These are phyloP conservation scores for Sporobolomyces phaffii DNA, from an alignment of 768 basidiomycete genomes.

Conservation along the genomic window DNA sequence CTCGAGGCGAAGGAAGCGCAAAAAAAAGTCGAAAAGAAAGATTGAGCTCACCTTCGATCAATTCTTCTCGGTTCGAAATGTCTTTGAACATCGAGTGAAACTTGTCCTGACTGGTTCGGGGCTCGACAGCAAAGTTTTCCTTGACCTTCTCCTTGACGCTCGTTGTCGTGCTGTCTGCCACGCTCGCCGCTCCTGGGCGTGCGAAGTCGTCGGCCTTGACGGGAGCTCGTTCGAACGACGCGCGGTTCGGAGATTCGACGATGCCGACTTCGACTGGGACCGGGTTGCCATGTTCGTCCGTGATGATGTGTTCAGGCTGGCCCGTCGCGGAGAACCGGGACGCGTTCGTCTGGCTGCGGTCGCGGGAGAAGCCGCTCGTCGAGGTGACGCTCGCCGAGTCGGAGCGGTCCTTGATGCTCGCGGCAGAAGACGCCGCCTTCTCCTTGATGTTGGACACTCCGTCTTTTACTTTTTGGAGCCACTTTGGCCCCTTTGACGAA, in stretches of 20 bases:
- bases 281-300: slow-evolving; percentile 17
- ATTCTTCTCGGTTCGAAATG: slow-evolving; percentile 88
- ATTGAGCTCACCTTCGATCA: slow-evolving; percentile 90
- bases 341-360: background rate
- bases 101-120: slow-evolving; percentile 64
- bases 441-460: slow-evolving; percentile 23
- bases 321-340: background rate
- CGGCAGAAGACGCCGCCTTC: slow-evolving; percentile 8
- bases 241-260: background rate
- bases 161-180: slow-evolving; percentile 15
- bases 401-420: background rate
- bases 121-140: slow-evolving; percentile 24
- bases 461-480: slow-evolving; percentile 26
- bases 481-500: slow-evolving; percentile 12
- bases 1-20: no score
- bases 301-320: slow-evolving; percentile 4
- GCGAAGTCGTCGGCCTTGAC: slow-evolving; percentile 13
- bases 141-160: slow-evolving; percentile 29
- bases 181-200: background rate
- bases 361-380: background rate
- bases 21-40: no score
- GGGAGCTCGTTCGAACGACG: background rate
- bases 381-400: background rate
- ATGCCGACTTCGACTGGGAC: slow-evolving; percentile 16
- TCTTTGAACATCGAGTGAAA: slow-evolving; percentile 84